Evolutionary conservation across 2,329 filamentous ascomycete genomes (phyloP).

Genomic region (Neurospora sp.): DNA sequence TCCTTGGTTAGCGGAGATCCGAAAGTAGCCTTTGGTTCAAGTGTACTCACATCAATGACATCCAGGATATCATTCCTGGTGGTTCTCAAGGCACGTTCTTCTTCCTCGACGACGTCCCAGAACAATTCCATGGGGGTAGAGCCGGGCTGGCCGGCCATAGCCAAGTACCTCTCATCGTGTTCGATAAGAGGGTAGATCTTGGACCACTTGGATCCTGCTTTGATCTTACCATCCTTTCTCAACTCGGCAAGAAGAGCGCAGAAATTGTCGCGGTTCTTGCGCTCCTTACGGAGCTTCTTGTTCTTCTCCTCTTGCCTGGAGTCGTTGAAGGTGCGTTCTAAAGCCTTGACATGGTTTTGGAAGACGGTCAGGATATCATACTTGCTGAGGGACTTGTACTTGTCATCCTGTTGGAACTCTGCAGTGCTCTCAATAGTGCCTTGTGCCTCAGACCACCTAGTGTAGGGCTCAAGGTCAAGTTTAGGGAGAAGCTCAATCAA

Average conservation of each 20-base stretch:
- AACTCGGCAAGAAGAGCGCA: conserved; percentile 65
- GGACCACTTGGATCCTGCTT: conserved; percentile 84
- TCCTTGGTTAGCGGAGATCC: conserved; percentile 26
- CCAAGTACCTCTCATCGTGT: conserved; percentile 71
- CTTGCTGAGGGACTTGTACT: conserved; percentile 76
- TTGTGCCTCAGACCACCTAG: conserved; percentile 87
- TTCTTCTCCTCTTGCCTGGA: conserved; percentile 80
- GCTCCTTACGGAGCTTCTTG: conserved; percentile 68
- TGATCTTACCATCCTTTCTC: conserved; percentile 67
- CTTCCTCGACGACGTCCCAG: conserved; percentile 91
- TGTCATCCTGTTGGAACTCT: conserved; percentile 69
- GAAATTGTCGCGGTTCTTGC: conserved; percentile 78
- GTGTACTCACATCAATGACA: conserved; percentile 65
- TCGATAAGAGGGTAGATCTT: conserved; percentile 66
- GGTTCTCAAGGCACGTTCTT: conserved; percentile 75
- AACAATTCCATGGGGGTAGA: conserved; percentile 86
- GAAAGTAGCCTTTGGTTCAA: neutral
- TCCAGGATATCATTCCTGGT: conserved; percentile 77
- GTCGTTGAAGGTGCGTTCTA: conserved; percentile 89
- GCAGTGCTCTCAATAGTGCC: conserved; percentile 67
- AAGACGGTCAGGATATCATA: conserved; percentile 88
- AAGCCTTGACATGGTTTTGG: conserved; percentile 85
- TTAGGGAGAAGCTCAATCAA: conserved; percentile 67
- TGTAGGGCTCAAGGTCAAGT: conserved; percentile 83
- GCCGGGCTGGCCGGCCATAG: conserved; percentile 73